These are phyloP conservation scores for Pythium brassicae DNA, from an alignment of 352 stramenopile species.

Conservation along the genomic window DNA sequence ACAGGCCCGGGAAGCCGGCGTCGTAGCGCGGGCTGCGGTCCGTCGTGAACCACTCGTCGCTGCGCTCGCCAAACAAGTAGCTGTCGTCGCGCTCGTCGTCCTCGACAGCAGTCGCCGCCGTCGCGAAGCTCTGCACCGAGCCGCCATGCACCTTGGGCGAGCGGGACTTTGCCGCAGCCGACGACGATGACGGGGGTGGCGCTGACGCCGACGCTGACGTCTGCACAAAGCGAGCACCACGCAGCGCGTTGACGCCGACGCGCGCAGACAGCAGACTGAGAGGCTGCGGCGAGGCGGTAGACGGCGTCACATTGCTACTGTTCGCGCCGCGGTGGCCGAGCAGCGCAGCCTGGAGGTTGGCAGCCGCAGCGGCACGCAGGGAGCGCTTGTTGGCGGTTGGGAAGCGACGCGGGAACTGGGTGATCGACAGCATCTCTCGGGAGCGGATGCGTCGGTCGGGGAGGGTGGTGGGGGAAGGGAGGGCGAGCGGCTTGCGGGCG, in stretches of 20 bases:
- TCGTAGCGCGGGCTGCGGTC: slow-evolving; percentile 50
- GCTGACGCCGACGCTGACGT: slow-evolving; percentile 1
- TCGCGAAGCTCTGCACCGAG: slow-evolving; percentile 11
- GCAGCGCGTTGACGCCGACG: not conserved
- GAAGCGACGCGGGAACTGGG: slow-evolving; percentile 77
- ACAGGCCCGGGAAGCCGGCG: slow-evolving; percentile 47
- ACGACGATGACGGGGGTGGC: not conserved
- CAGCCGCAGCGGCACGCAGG: slow-evolving; percentile 19
- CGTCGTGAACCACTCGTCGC: slow-evolving; percentile 76
- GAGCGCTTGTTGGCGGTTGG: slow-evolving; percentile 64
- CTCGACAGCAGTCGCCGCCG: slow-evolving; percentile 19
- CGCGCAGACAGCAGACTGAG: slow-evolving; percentile 12
- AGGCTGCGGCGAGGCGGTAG: not conserved
- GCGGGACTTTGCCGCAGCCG: slow-evolving; percentile 1
- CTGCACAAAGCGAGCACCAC: slow-evolving; percentile 12
- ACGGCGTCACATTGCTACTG: not conserved
- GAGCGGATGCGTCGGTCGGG: not conserved
- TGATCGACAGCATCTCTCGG: slow-evolving; percentile 75
- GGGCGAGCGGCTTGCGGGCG: not conserved
- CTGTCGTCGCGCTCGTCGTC: slow-evolving; percentile 48
- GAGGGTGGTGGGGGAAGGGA: not conserved
- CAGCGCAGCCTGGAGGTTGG: slow-evolving; percentile 1
- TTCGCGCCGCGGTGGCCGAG: slow-evolving; percentile 7
- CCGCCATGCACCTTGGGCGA: slow-evolving; percentile 11
- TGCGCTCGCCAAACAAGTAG: slow-evolving; percentile 53